Percentiles rank a stretch among this genome's conserved stretches.
These are phyloP conservation scores for Neocucurbitaria cava DNA, from an alignment of 2,329 filamentous ascomycete species.

Conservation along the genomic window DNA sequence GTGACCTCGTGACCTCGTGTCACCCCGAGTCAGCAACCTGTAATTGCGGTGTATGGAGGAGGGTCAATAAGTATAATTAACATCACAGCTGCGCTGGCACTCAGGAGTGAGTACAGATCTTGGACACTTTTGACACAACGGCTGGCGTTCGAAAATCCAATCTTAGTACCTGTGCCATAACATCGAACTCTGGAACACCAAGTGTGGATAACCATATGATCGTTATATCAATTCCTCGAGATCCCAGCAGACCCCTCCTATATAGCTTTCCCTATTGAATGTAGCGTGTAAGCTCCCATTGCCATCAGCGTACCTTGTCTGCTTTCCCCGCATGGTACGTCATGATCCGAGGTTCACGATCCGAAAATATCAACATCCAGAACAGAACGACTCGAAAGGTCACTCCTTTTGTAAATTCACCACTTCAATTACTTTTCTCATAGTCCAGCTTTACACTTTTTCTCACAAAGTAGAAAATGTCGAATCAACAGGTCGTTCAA, in stretches of 20 bases:
- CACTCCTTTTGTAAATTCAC: neutral
- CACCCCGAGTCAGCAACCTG: neutral
- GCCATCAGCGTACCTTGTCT: neutral
- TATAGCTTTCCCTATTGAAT: neutral
- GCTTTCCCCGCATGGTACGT: constrained; percentile 26
- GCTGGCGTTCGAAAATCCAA: no score
- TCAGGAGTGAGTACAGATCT: no score
- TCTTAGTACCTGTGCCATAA: no score
- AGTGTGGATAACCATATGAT: no score
- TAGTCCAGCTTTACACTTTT: neutral
- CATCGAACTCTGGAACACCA: no score
- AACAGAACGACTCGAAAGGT: neutral
- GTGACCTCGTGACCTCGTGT: neutral
- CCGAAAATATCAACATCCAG: neutral
- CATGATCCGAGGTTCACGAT: constrained; percentile 20
- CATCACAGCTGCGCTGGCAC: no score
- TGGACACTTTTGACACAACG: no score
- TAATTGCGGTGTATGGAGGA: no score
- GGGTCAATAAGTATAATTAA: no score
- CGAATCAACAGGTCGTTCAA: constrained; percentile 32
- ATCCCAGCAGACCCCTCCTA: no score
- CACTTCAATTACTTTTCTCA: neutral
- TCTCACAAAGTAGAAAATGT: constrained; percentile 18
- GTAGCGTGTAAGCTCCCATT: neutral
- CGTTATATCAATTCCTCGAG: no score